A percentile compares a stretch with the other conserved stretches of the same genome.
These are phyloP conservation scores for Lachnellula hyalina DNA, from an alignment of 2,329 filamentous ascomycete species.

Conservation along the genomic window DNA sequence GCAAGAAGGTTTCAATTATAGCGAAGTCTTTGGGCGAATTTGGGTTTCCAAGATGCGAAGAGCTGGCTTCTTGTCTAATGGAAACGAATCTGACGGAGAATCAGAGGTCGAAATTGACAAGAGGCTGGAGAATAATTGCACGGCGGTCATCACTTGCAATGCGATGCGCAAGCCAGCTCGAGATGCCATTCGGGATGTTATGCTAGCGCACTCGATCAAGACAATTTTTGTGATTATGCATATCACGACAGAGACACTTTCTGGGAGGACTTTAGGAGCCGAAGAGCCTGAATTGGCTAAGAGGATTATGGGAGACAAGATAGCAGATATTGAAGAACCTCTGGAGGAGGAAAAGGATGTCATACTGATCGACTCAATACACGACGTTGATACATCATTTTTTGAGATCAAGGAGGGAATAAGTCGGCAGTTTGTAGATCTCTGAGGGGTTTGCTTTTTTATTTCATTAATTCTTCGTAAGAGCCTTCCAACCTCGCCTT, in stretches of 20 bases:
- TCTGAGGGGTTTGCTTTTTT: not conserved
- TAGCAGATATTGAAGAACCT: slow-evolving; percentile 7
- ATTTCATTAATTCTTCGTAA: no score
- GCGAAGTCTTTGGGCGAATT: slow-evolving; percentile 2
- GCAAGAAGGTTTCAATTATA: slow-evolving; percentile 1
- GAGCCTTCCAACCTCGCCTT: no score
- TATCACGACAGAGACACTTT: slow-evolving; percentile 8
- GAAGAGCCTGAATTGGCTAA: slow-evolving; percentile 10
- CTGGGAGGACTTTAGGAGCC: slow-evolving; percentile 10
- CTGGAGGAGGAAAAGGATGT: slow-evolving; percentile 7
- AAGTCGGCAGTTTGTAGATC: not conserved
- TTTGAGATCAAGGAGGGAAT: slow-evolving; percentile 6
- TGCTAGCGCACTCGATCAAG: not conserved
- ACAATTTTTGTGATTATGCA: slow-evolving; percentile 9
- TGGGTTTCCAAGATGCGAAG: slow-evolving; percentile 1
- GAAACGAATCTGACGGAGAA: not conserved
- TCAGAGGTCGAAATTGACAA: not conserved
- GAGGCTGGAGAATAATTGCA: not conserved
- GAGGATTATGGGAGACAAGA: slow-evolving; percentile 9
- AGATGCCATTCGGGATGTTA: slow-evolving; percentile 8
- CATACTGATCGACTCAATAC: slow-evolving; percentile 7
- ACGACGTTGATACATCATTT: slow-evolving; percentile 6
- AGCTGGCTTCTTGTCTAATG: slow-evolving; percentile 1
- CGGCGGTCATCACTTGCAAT: slow-evolving; percentile 3
- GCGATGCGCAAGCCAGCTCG: slow-evolving; percentile 5